Conservation (phyloP, 805 yeast species). For the Komagataella populi region DNA sequence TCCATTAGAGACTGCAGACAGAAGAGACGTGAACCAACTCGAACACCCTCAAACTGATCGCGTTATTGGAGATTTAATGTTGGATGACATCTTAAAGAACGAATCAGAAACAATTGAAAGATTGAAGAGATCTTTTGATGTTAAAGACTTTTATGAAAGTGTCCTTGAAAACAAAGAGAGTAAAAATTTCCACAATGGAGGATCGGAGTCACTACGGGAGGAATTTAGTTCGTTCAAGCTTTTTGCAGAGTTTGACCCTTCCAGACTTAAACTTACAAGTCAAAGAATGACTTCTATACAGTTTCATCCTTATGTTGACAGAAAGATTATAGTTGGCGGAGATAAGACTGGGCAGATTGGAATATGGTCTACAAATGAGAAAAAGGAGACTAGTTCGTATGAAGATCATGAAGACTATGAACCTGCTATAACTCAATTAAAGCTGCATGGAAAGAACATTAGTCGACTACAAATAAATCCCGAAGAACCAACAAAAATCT, state of each 20-base stretch:
- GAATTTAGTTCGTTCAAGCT: conserved; percentile 38
- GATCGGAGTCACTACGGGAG: conserved; percentile 32
- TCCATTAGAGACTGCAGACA: conserved; percentile 23
- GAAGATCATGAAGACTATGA: conserved; percentile 24
- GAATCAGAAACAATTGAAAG: conserved; percentile 12
- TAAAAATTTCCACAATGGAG: conserved; percentile 24
- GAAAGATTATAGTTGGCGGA: conserved; percentile 66
- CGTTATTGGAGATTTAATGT: conserved; percentile 49
- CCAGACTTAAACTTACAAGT: conserved; percentile 54
- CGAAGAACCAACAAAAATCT: conserved; percentile 36
- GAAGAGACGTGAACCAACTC: conserved; percentile 17
- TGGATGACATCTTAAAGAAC: conserved; percentile 42
- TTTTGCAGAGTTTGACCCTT: conserved; percentile 47
- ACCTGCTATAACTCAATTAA: conserved; percentile 48
- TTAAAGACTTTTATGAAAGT: conserved; percentile 59
- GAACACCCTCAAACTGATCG: conserved; percentile 42
- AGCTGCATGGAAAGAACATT: conserved; percentile 66
- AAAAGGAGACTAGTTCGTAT: conserved; percentile 19
- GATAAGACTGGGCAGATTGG: conserved; percentile 84
- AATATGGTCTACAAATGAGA: conserved; percentile 58
- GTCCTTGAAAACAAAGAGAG: conserved; percentile 21
- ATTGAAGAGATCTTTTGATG: conserved; percentile 33
- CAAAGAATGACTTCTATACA: conserved; percentile 62
- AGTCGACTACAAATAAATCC: conserved; percentile 46
- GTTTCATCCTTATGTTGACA: conserved; percentile 61